Evolutionary conservation across 805 yeast genomes (phyloP), one percentile per base, ranked within the genome.

Genomic region (Lipomyces sp.): DNA sequence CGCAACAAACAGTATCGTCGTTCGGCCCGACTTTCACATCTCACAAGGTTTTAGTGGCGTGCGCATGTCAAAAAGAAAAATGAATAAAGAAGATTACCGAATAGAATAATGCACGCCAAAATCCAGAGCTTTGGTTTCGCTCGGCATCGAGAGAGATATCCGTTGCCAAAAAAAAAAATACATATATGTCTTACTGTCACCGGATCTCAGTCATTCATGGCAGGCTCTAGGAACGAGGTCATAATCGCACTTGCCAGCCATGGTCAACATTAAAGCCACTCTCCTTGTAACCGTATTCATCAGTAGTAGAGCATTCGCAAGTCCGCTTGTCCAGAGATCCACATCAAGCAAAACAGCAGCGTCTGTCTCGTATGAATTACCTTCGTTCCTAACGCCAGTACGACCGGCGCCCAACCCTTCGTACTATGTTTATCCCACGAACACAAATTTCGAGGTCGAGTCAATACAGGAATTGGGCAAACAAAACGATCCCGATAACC

Each of bases 401-500:
- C 48, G 48, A 3, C 24, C 48, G 2, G 24, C 48, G 0, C 48
- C 48, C 24, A 42, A 42, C n/a, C 48, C 48, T 42, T 42, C 48
- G 3, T 42, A 42, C 48, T 15, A n/a, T 2, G n/a, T 42, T 6
- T 15, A 3, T 42, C 24, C 24, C 24, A 42, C 7, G 8, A 42
- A 42, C 24, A 42, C 48, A 3, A 7, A 42, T 42, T 4, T 60
- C 35, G n/a, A 45, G n/a, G 61, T 63, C 57, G n/a, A 11, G 24
- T 34, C 60, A 2, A 42, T 30, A 15, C 15, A 15, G 24, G 62
- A 57, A 34, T 59, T 33, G 42, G 70, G 64, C n/a, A 54, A 39
- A 15, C 48, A 66, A 48, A 32, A 56, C 3, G 71, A 68, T 59
- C 39, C 55, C 39, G 53, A 42, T 55, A 59, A 60, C 54, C 42